Conservation (phyloP, 2,329 filamentous ascomycete species). For the Cytospora chrysosperma region DNA sequence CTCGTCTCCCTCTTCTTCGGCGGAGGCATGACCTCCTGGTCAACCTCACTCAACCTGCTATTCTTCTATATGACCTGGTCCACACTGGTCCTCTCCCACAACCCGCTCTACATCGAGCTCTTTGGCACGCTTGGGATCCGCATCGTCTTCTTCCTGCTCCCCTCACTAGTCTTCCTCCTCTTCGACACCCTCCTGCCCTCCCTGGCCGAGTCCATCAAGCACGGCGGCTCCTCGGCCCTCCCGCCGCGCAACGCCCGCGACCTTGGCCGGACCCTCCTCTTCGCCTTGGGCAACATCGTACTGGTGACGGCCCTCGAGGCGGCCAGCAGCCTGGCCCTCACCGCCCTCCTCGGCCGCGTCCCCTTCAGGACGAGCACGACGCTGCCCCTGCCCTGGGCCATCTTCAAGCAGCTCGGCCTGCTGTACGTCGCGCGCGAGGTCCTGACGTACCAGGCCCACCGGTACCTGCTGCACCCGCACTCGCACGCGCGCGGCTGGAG, state of each 20-base stretch:
- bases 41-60: slow-evolving; percentile 76
- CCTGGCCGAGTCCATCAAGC: slow-evolving; percentile 67
- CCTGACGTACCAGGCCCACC: slow-evolving; percentile 73
- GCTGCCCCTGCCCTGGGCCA: slow-evolving; percentile 53
- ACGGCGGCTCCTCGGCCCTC: slow-evolving; percentile 53
- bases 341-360: slow-evolving; percentile 36
- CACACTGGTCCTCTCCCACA: slow-evolving; percentile 75
- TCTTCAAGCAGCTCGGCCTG: slow-evolving; percentile 47
- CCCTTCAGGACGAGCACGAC: slow-evolving; percentile 49
- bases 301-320: slow-evolving; percentile 46
- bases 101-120: slow-evolving; percentile 72
- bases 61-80: slow-evolving; percentile 93
- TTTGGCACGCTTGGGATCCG: slow-evolving; percentile 68
- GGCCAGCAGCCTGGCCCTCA: slow-evolving; percentile 39
- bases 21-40: slow-evolving; percentile 64
- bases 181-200: slow-evolving; percentile 72
- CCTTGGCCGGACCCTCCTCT: slow-evolving; percentile 34
- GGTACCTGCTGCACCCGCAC: slow-evolving; percentile 62
- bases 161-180: slow-evolving; percentile 68
- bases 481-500: slow-evolving; percentile 4
- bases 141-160: slow-evolving; percentile 68
- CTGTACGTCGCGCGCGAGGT: slow-evolving; percentile 52
- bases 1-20: slow-evolving; percentile 67
- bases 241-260: slow-evolving; percentile 43
- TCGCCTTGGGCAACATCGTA: slow-evolving; percentile 47